These are phyloP conservation scores for Apophysomyces elegans DNA, from an alignment of 371 early-diverging fungal genomes.

Conservation along the genomic window DNA sequence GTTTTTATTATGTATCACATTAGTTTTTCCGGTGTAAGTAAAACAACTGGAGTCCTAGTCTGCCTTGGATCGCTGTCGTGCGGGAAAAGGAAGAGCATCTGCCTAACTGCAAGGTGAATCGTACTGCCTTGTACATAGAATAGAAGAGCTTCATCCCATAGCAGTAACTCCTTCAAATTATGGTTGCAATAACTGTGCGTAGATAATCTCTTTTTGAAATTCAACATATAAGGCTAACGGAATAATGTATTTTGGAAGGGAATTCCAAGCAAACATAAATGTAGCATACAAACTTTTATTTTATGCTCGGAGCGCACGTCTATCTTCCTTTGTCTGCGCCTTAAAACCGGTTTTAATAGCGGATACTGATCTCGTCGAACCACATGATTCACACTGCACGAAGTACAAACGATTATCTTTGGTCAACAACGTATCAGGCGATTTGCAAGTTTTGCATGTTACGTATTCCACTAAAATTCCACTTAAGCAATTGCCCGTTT, in stretches of 20 bases:
- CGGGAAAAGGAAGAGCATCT: too few species aligned
- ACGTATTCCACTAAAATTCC: constrained; percentile 90
- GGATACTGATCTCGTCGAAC: constrained; percentile 95
- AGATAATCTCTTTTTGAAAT: too few species aligned
- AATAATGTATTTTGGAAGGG: too few species aligned
- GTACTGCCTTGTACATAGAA: too few species aligned
- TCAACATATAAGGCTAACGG: too few species aligned
- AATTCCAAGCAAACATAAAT: background rate
- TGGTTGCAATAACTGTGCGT: background rate
- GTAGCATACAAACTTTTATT: constrained; percentile 1
- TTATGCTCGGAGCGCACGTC: constrained; percentile 60
- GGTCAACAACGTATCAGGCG: constrained; percentile 93
- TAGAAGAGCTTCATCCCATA: background rate
- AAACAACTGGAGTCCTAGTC: too few species aligned
- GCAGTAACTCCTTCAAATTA: background rate
- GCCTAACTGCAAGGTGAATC: too few species aligned
- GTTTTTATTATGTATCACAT: too few species aligned
- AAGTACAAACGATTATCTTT: constrained; percentile 99
- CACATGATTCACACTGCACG: constrained; percentile 98
- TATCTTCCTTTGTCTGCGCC: constrained; percentile 79
- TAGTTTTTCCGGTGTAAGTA: too few species aligned
- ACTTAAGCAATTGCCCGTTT: background rate
- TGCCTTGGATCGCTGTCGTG: too few species aligned
- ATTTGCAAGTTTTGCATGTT: constrained; percentile 99
- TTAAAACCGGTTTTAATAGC: constrained; percentile 99